These are phyloP conservation scores for Candida insectorum DNA, from an alignment of 805 yeast species.

Conservation along the genomic window DNA sequence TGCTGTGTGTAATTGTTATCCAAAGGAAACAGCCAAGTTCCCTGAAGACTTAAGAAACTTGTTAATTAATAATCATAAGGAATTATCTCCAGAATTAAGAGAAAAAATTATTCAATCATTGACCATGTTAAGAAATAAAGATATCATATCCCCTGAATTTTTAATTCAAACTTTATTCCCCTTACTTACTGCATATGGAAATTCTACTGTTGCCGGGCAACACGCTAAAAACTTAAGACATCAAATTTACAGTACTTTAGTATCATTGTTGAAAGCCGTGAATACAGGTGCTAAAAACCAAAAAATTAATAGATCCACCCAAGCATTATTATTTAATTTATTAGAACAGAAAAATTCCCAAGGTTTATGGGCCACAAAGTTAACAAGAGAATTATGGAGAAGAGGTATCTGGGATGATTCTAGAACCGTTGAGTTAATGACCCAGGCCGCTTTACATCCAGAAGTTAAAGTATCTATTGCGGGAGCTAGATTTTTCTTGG, in stretches of 20 bases:
- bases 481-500: constrained; percentile 87
- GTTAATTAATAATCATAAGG: constrained; percentile 72
- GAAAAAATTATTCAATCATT: constrained; percentile 89
- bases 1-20: constrained; percentile 88
- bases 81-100: constrained; percentile 76
- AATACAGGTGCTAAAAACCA: constrained; percentile 90
- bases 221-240: constrained; percentile 81
- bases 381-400: constrained; percentile 95
- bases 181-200: constrained; percentile 61
- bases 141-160: constrained; percentile 71
- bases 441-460: constrained; percentile 87
- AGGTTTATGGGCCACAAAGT: constrained; percentile 94
- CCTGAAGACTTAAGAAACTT: constrained; percentile 77
- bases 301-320: constrained; percentile 84
- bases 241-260: constrained; percentile 76
- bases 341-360: constrained; percentile 73
- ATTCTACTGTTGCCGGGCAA: constrained; percentile 39
- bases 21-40: constrained; percentile 79
- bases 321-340: constrained; percentile 84
- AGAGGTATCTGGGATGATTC: constrained; percentile 98
- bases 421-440: constrained; percentile 95
- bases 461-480: constrained; percentile 85
- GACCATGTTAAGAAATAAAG: constrained; percentile 86
- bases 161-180: constrained; percentile 89
- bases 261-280: constrained; percentile 74